These are phyloP conservation scores for Colletotrichum orbiculare DNA, from an alignment of 2,329 filamentous ascomycete species.

Conservation along the genomic window DNA sequence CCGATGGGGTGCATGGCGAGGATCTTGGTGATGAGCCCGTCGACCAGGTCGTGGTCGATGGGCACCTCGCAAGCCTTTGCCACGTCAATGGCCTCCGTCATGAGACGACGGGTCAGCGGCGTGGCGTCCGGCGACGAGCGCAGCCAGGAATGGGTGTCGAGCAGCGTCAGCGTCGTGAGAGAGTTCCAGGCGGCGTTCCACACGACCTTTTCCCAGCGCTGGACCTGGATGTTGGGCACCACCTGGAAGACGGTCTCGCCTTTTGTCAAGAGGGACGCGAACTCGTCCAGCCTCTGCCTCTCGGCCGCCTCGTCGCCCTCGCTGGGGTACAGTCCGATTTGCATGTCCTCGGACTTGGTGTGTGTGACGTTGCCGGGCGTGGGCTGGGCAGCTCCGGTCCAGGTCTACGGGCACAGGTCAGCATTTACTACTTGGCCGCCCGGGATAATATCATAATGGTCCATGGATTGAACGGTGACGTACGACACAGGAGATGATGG, in stretches of 20 bases:
- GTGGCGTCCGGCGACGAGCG: constrained; percentile 56
- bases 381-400: constrained; percentile 64
- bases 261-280: constrained; percentile 51
- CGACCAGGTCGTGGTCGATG: constrained; percentile 58
- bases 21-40: constrained; percentile 60
- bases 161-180: constrained; percentile 65
- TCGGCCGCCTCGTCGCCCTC: constrained; percentile 44
- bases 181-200: constrained; percentile 72
- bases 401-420: constrained; percentile 48
- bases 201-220: constrained; percentile 70
- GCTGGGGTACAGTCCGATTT: constrained; percentile 64
- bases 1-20: constrained; percentile 55
- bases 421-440: neutral
- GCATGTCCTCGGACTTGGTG: constrained; percentile 63
- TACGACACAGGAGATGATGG: constrained; percentile 67
- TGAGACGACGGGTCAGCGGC: constrained; percentile 61
- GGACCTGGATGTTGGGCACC: constrained; percentile 64
- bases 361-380: constrained; percentile 61
- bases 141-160: constrained; percentile 63
- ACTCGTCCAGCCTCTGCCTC: constrained; percentile 50
- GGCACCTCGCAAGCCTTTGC: constrained; percentile 63
- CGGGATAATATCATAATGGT: neutral
- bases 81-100: constrained; percentile 65
- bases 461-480: constrained; percentile 37
- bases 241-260: constrained; percentile 59